Conservation (phyloP, 2,329 filamentous ascomycete species). For the Stenocarpella maydis region DNA sequence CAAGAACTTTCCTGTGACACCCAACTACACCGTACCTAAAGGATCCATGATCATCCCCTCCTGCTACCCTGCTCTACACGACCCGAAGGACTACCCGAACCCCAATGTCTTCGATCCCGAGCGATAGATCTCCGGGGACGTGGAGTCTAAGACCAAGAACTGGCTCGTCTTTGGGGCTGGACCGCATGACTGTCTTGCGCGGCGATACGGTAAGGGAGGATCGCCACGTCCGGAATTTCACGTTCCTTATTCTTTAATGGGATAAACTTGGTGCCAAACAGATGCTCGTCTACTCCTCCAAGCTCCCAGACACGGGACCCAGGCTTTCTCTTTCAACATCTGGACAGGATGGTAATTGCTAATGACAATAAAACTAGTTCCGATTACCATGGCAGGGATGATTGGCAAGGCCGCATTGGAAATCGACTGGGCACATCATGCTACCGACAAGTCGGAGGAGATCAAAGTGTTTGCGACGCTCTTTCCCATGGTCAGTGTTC, state of each 20-base stretch:
- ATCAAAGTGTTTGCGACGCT: slow-evolving; percentile 59
- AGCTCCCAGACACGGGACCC: not conserved
- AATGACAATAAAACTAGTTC: slow-evolving; percentile 54
- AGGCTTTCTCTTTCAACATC: not conserved
- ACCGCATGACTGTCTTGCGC: slow-evolving; percentile 48
- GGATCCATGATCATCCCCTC: slow-evolving; percentile 59
- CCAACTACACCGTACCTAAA: slow-evolving; percentile 57
- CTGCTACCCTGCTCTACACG: slow-evolving; percentile 60
- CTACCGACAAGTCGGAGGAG: slow-evolving; percentile 57
- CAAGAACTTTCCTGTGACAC: slow-evolving; percentile 56
- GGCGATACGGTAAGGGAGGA: not conserved
- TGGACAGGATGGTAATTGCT: not conserved
- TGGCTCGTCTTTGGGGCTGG: slow-evolving; percentile 63
- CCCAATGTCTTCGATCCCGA: slow-evolving; percentile 59
- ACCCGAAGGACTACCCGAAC: slow-evolving; percentile 55
- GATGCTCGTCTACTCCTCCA: not conserved
- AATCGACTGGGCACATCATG: slow-evolving; percentile 58
- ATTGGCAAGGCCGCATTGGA: slow-evolving; percentile 61
- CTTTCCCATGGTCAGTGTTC: slow-evolving; percentile 55
- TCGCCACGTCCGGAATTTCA: no score
- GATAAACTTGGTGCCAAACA: no score
- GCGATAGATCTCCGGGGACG: slow-evolving; percentile 60
- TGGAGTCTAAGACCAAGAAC: slow-evolving; percentile 59
- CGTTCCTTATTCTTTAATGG: no score
- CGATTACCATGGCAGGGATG: slow-evolving; percentile 59